Evolutionary conservation across 2,329 filamentous ascomycete species (phyloP), one percentile per base, ranked within the genome.

Genomic region (Claviceps sp.): DNA sequence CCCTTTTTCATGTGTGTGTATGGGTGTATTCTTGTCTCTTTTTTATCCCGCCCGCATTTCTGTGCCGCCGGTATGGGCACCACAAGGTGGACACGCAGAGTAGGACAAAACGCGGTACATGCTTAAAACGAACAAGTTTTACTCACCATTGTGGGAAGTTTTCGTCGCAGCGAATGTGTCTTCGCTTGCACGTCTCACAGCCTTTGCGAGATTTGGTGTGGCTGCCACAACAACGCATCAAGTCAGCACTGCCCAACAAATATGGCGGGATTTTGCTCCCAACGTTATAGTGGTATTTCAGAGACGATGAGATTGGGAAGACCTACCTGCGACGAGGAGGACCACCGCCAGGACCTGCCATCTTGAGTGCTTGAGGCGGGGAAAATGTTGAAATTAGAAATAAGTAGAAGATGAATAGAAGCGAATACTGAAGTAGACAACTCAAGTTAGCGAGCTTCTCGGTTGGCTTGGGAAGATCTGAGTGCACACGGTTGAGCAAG

Each of bases 191-290:
- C 56, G 89, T 95, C 64, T 94, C 91, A 78, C 93, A 98, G 57
- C 93, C 93, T 73, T 96, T 97, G 65, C 93, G 85, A 63, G 91
- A 97, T 76, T 98, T 98, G 67, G 93, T 98, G 75, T 98, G 93
- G 75, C 91, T 95, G 67, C 22, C 24, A 14, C 54, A 45, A 9
- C 1, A 22, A 1, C 22, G 24, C 20, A 20, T 36, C 8, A 30
- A 37, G 53, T 61, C 55, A 59, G 53, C 47, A 53, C 48, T 53
- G 64, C 26, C 7, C 24, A 43, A 36, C 16, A 43, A 30, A n/a
- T n/a, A 24, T 11, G 41, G 18, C 7, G 38, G 16, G 1, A 11
- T 18, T n/a, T n/a, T 20, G 7, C 18, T 41, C 18, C 41, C 41
- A 5, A 20, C 5, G 7, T 13, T 11, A 5, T 43, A 20, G 9